Conservation (phyloP, 768 basidiomycete species). For the Tylopilus balloui region DNA sequence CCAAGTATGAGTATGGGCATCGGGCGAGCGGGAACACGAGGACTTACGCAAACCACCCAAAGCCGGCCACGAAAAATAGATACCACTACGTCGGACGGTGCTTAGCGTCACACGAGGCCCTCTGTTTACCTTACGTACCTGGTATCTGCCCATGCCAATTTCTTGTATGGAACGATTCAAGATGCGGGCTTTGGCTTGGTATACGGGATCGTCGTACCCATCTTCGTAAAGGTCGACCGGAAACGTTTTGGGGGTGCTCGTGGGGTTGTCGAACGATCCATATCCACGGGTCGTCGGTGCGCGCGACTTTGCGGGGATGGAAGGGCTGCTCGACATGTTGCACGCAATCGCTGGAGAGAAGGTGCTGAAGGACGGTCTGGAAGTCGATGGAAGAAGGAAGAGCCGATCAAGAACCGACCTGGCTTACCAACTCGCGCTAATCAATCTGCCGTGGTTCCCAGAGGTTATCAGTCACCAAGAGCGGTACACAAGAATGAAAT, state of each 20-base stretch:
- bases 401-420: too few relatives aligned
- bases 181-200: slow-evolving; percentile 45
- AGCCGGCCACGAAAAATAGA: slow-evolving; percentile 37
- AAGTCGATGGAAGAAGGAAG: background rate
- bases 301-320: background rate
- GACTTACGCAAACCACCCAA: slow-evolving; percentile 41
- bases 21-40: too few relatives aligned
- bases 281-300: background rate
- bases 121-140: slow-evolving; percentile 27
- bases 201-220: slow-evolving; percentile 41
- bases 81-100: slow-evolving; percentile 31
- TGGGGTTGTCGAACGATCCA: background rate
- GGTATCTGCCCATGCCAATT: slow-evolving; percentile 56
- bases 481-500: too few relatives aligned
- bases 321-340: slow-evolving; percentile 2
- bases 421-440: too few relatives aligned
- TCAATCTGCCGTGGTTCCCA: too few relatives aligned
- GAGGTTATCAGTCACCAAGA: too few relatives aligned
- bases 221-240: slow-evolving; percentile 31
- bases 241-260: background rate
- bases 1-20: too few relatives aligned
- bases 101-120: background rate
- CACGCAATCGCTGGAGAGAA: background rate
- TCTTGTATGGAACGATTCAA: slow-evolving; percentile 46
- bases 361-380: background rate